Evolutionary conservation across 1,284 basidiomycete genomes (phyloP).

Genomic region (Caloboletus firmus): DNA sequence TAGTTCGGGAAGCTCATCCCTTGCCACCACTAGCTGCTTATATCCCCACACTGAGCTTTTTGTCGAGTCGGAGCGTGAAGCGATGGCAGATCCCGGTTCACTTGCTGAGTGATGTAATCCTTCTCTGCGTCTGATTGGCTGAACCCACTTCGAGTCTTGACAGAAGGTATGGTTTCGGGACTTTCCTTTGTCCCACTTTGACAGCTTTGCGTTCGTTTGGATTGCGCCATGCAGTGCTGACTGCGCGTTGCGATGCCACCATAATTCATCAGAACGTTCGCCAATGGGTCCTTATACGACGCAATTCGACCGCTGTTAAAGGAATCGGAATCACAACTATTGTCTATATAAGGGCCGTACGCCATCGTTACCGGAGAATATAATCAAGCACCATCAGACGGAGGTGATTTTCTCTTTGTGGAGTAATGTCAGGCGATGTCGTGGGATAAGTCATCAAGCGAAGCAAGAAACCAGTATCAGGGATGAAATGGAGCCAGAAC

Average conservation of each 20-base stretch:
- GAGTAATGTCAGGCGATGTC: background rate
- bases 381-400: background rate
- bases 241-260: background rate
- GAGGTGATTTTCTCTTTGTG: background rate
- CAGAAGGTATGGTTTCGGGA: conserved; percentile 2
- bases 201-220: conserved; percentile 8
- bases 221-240: background rate
- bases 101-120: background rate
- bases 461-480: background rate
- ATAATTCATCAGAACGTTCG: conserved; percentile 4
- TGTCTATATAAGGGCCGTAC: background rate
- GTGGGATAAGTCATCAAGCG: background rate
- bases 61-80: conserved; percentile 3
- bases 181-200: conserved; percentile 8
- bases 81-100: background rate
- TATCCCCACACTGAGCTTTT: background rate
- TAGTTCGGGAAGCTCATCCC: background rate
- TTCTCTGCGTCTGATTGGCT: conserved; percentile 4
- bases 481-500: conserved; percentile 2
- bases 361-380: background rate
- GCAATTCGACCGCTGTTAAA: background rate
- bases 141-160: background rate
- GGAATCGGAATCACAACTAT: background rate
- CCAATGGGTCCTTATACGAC: background rate
- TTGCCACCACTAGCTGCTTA: background rate